Base-by-base conservation (phyloP, 495 filamentous ascomycete species). In the Choiromyces venosus region DNA sequence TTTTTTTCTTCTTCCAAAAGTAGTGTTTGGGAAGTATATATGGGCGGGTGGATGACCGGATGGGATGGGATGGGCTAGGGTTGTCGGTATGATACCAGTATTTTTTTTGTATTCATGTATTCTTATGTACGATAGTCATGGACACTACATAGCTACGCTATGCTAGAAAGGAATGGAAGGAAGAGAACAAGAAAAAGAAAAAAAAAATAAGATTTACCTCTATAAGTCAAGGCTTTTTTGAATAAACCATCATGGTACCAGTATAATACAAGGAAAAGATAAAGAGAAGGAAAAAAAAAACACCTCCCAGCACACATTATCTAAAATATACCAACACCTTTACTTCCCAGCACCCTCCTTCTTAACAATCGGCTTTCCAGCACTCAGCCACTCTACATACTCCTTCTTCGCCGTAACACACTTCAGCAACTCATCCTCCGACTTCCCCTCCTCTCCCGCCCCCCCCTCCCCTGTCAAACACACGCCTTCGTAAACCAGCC, bases 401-500 rank as follows among this genome's bases (percentile, higher is more conserved):
- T 80, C 79, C 36, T 44, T 72, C 74, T 80, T 80, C 19, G 71
- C 64, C 9, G 79, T 80, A 25, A 72, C 65, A 37, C 71, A 73
- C 73, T 29, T 77, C 65, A 73, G 61, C 67, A 66, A n/a, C 68
- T 77, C 79, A n/a, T 61, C 70, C 78, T 79, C 80, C 33, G 68
- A 56, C 5, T 74, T 80, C 35, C 69, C 65, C 35, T 68, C 73
- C 74, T 25, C 75, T 64, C 71, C 42, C 65, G 61, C 36, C 21
- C 66, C 80, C 56, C 37, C 81, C 19, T 84, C 76, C 16, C 88
- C 83, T 74, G 87, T 82, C 65, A 91, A 82, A 72, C 90, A 88
- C 76, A 92, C 85, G 68, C 87, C 85, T 36, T 89, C 85, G 72
- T 88, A 92, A 8, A 85, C 81, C 19, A 85, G 82, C 85, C 88